Conservation (phyloP, 2,329 filamentous ascomycete genomes). For the Trichoderma koningiopsis region DNA sequence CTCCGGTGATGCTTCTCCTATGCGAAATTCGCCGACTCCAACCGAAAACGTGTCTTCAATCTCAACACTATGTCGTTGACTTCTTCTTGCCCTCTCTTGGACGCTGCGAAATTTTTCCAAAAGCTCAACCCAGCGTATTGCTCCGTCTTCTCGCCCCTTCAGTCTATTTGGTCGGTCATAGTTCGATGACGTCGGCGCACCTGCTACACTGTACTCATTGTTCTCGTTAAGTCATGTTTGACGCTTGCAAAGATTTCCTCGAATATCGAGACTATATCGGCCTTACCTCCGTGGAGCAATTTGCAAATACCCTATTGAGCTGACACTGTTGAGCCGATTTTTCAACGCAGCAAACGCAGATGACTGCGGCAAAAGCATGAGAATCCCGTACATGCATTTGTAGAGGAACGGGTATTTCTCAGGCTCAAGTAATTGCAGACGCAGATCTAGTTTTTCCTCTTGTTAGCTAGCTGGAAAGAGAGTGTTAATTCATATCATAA, state of each 20-base stretch:
- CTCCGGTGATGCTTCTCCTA: conserved; percentile 45
- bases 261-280: conserved; percentile 7
- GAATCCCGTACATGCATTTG: conserved; percentile 93
- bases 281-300: conserved; percentile 77
- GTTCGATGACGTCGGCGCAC: conserved; percentile 53
- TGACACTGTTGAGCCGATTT: conserved; percentile 94
- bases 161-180: conserved; percentile 77
- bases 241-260: not conserved
- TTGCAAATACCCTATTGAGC: conserved; percentile 93
- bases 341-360: conserved; percentile 96
- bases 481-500: not conserved
- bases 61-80: conserved; percentile 61
- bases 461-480: not conserved
- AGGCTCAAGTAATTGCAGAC: conserved; percentile 90
- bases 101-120: conserved; percentile 92
- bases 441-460: conserved; percentile 65
- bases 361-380: conserved; percentile 98
- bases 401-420: conserved; percentile 94
- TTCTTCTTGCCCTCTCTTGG: conserved; percentile 79
- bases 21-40: conserved; percentile 46
- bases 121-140: conserved; percentile 88
- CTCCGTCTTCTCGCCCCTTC: conserved; percentile 78
- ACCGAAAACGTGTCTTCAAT: conserved; percentile 51
- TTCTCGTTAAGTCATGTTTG: not conserved
- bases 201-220: conserved; percentile 42